Evolutionary conservation across 768 basidiomycete genomes (phyloP).

Genomic region (Galerina marginata): DNA sequence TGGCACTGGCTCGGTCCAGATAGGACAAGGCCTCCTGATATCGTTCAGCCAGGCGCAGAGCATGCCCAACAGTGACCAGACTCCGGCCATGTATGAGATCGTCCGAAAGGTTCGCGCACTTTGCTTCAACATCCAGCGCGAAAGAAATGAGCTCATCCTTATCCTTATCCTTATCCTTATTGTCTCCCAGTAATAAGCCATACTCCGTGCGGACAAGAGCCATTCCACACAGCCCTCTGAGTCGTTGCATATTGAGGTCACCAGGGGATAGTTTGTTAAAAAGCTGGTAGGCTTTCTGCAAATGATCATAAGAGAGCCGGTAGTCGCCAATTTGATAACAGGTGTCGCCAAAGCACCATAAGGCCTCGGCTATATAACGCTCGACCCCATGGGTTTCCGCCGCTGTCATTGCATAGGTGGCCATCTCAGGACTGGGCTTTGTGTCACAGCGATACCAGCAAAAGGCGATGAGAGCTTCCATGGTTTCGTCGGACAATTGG

Average conservation of each 20-base stretch:
- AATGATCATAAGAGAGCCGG: background rate
- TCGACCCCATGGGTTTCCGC: background rate
- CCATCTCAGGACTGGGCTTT: constrained; percentile 2
- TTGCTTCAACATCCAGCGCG: constrained; percentile 1
- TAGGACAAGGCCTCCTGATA: background rate
- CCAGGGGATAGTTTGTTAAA: background rate
- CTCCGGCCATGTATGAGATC: constrained; percentile 5
- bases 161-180: too few relatives aligned
- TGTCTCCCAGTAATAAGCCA: background rate
- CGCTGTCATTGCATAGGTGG: background rate
- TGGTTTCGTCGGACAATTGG: background rate
- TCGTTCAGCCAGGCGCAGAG: background rate
- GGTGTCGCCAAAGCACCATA: constrained; percentile 7
- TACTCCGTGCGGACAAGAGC: background rate
- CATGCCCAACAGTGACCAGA: background rate
- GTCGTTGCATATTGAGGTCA: background rate
- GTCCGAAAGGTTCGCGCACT: constrained; percentile 3
- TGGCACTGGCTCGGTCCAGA: background rate
- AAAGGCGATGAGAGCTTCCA: constrained; percentile 14
- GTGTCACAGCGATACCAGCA: constrained; percentile 16
- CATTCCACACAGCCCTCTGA: constrained; percentile 3
- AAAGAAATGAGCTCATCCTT: background rate
- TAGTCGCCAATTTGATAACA: constrained; percentile 1
- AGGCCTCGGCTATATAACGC: background rate
- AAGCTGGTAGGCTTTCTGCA: constrained; percentile 3